A percentile compares a stretch with the other conserved stretches of the same genome.
These are phyloP conservation scores for Ogataea haglerorum DNA, from an alignment of 805 yeast species.

Conservation along the genomic window DNA sequence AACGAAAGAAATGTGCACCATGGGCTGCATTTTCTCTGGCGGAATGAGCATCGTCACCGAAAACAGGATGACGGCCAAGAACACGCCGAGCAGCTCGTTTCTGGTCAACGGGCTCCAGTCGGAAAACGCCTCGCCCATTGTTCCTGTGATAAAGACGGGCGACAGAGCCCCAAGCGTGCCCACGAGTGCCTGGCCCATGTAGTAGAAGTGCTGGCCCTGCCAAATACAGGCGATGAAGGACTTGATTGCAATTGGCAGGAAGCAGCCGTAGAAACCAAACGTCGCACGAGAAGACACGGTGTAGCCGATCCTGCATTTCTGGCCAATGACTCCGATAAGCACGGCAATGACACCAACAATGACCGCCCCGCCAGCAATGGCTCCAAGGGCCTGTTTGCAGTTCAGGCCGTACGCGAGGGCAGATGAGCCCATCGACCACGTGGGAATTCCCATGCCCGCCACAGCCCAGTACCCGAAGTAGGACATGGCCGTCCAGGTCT, in stretches of 20 bases:
- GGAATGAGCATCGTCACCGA: slow-evolving; percentile 37
- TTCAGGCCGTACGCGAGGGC: slow-evolving; percentile 27
- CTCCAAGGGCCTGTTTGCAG: slow-evolving; percentile 38
- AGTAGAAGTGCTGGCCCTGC: slow-evolving; percentile 43
- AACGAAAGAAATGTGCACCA: slow-evolving; percentile 24
- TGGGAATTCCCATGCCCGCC: slow-evolving; percentile 25
- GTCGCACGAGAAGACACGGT: slow-evolving; percentile 42
- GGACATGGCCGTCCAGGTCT: slow-evolving; percentile 45
- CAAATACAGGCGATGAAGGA: slow-evolving; percentile 44
- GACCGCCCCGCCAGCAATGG: slow-evolving; percentile 43
- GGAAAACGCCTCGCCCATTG: slow-evolving; percentile 25
- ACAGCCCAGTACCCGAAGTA: slow-evolving; percentile 44
- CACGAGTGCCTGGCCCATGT: slow-evolving; percentile 43
- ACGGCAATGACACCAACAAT: slow-evolving; percentile 42
- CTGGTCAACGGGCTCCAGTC: slow-evolving; percentile 35
- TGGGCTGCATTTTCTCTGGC: slow-evolving; percentile 31
- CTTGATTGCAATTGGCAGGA: slow-evolving; percentile 40
- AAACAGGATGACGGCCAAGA: slow-evolving; percentile 36
- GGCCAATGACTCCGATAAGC: slow-evolving; percentile 50
- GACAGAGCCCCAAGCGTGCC: slow-evolving; percentile 39
- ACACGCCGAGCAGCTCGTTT: slow-evolving; percentile 39
- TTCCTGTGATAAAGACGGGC: slow-evolving; percentile 30
- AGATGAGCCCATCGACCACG: slow-evolving; percentile 21
- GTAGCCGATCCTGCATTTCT: slow-evolving; percentile 49
- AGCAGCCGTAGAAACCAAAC: slow-evolving; percentile 46